Percentiles rank a stretch among this genome's conserved stretches.
Conservation (phyloP, 495 filamentous ascomycete genomes). For the Rhizodiscina lignyota region DNA sequence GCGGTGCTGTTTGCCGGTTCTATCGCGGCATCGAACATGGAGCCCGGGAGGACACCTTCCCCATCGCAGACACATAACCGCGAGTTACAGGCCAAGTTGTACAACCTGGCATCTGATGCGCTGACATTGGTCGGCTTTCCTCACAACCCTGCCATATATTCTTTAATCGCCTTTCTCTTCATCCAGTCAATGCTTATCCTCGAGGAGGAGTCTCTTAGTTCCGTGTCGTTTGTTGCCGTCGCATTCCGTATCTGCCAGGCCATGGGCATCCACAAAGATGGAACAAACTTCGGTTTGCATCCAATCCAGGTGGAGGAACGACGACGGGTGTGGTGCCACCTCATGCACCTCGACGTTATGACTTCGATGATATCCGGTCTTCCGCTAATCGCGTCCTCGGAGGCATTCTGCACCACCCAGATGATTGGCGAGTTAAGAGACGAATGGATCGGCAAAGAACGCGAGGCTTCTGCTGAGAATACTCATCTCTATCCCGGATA, state of each 20-base stretch:
- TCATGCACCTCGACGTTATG: conserved; percentile 18
- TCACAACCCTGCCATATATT: neutral
- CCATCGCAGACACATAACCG: neutral
- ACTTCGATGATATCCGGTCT: neutral
- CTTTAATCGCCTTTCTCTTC: neutral
- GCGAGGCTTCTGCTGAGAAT: neutral
- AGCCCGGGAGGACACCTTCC: neutral
- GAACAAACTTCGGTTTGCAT: conserved; percentile 19
- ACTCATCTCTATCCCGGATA: neutral
- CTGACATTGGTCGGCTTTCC: neutral
- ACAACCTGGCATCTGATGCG: neutral
- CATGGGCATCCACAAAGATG: conserved; percentile 30
- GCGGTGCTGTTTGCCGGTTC: neutral
- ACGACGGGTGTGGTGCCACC: conserved; percentile 26
- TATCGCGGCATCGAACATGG: neutral
- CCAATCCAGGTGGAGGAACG: conserved; percentile 31
- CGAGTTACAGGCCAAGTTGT: neutral
- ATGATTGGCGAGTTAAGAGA: neutral
- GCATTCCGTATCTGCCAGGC: conserved; percentile 26
- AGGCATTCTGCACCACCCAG: neutral
- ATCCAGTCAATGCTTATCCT: neutral
- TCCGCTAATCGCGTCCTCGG: neutral
- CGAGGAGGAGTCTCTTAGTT: neutral
- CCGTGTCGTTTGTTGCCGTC: conserved; percentile 12
- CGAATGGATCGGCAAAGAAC: neutral